These are phyloP conservation scores for Entoloma clypeatum DNA, from an alignment of 1,284 basidiomycete genomes.

Conservation along the genomic window DNA sequence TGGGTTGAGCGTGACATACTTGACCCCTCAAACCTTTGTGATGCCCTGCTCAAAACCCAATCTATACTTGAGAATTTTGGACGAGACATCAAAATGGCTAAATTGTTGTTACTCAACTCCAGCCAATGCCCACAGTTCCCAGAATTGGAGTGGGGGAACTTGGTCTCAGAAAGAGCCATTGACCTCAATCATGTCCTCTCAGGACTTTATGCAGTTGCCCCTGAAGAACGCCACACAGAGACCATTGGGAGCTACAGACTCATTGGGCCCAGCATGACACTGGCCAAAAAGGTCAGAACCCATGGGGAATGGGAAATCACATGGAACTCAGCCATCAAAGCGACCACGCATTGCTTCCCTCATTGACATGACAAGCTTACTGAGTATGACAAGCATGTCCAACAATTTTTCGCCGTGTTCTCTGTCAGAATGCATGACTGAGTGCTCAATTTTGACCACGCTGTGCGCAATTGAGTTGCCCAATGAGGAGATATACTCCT, in stretches of 20 bases:
- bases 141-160: conserved; percentile 14
- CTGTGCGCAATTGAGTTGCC: conserved; percentile 22
- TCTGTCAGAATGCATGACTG: conserved; percentile 5
- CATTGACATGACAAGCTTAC: conserved; percentile 24
- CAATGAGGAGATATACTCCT: conserved; percentile 22
- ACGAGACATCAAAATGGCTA: neutral
- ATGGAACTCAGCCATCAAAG: conserved; percentile 18
- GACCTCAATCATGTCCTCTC: conserved; percentile 14
- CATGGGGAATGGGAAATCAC: conserved; percentile 15
- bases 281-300: neutral
- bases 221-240: neutral
- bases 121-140: conserved; percentile 14
- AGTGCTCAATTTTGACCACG: conserved; percentile 29
- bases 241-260: neutral
- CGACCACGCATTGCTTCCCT: conserved; percentile 25
- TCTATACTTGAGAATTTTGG: neutral
- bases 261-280: neutral
- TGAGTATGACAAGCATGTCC: conserved; percentile 24
- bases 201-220: too few species aligned
- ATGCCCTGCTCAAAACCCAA: neutral
- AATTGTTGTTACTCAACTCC: neutral
- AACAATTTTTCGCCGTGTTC: conserved; percentile 21
- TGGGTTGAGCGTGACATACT: neutral
- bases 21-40: neutral
- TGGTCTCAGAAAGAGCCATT: conserved; percentile 15